Evolutionary conservation across 2,329 filamentous ascomycete species (phyloP).

Genomic region (Botrytis galanthina): DNA sequence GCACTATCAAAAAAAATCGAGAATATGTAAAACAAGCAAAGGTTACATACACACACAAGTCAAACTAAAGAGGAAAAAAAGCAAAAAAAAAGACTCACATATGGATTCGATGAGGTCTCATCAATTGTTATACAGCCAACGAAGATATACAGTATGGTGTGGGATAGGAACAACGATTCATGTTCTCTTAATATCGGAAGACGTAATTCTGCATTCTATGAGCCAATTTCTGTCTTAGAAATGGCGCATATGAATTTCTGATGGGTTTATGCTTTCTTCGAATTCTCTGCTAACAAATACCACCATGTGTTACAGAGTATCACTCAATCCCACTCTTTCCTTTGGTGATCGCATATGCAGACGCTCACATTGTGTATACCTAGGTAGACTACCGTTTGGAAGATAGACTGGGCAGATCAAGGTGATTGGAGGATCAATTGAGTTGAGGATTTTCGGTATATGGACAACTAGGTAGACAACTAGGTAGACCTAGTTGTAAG

Average conservation of each 20-base stretch:
- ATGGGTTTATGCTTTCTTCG: not conserved
- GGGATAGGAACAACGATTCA: not conserved
- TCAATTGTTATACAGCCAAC: not conserved
- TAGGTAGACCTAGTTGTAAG: not conserved
- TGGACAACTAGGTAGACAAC: not conserved
- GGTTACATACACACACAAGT: not conserved
- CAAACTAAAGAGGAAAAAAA: not conserved
- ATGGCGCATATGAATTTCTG: constrained; percentile 24
- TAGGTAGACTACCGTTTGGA: not conserved
- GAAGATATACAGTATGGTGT: not conserved
- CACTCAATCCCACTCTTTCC: not conserved
- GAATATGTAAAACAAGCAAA: not conserved
- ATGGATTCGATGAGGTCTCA: not conserved
- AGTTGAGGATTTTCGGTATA: not conserved
- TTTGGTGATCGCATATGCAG: constrained; percentile 14
- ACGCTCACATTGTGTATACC: not conserved
- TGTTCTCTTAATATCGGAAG: not conserved
- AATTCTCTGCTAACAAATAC: constrained; percentile 12
- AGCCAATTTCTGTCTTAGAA: constrained; percentile 26
- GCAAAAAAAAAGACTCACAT: not conserved
- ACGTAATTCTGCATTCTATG: constrained; percentile 24
- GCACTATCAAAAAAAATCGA: not conserved
- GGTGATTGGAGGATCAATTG: not conserved
- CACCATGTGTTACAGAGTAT: constrained; percentile 7
- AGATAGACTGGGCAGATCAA: not conserved